Evolutionary conservation across 345 rosid species (phyloP).

Genomic region (Eucalyptus regnans): DNA sequence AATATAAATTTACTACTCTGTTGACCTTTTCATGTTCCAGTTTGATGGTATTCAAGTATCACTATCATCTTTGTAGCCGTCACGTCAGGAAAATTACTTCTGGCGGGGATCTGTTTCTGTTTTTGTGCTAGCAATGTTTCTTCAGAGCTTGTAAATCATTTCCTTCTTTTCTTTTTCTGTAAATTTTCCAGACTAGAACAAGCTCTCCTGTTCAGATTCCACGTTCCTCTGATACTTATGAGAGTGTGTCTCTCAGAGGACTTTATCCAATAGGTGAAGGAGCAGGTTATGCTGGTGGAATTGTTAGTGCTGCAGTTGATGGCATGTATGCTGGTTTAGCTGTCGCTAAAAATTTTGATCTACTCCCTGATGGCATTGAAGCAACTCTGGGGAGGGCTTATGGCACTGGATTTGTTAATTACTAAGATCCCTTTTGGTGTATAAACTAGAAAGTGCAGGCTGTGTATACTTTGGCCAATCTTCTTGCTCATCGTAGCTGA

Average conservation of each 20-base stretch:
- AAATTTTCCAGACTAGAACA: conserved; percentile 62
- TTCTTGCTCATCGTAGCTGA: not conserved
- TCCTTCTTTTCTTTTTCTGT: not conserved
- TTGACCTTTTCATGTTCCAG: not conserved
- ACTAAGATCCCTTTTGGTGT: conserved; percentile 6
- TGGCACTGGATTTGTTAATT: conserved; percentile 46
- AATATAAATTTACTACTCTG: not conserved
- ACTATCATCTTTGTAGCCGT: not conserved
- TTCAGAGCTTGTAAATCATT: not conserved
- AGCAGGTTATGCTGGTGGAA: conserved; percentile 98
- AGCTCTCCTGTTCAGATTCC: conserved; percentile 84
- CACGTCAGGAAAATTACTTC: not conserved
- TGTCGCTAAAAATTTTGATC: conserved; percentile 56
- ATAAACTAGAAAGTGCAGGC: not conserved
- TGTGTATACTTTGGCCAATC: not conserved
- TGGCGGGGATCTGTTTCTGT: not conserved
- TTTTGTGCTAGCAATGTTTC: not conserved
- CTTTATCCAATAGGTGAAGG: conserved; percentile 97
- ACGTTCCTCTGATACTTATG: conserved; percentile 53
- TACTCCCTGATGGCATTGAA: conserved; percentile 46
- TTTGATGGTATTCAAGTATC: not conserved
- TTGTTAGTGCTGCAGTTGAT: conserved; percentile 96
- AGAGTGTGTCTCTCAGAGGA: conserved; percentile 67
- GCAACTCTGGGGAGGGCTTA: conserved; percentile 61
- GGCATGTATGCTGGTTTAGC: conserved; percentile 87